Percentiles rank a stretch among this genome's conserved stretches.
Evolutionary conservation across 768 basidiomycete genomes (phyloP).

Genomic region (Leccinum imitatum): DNA sequence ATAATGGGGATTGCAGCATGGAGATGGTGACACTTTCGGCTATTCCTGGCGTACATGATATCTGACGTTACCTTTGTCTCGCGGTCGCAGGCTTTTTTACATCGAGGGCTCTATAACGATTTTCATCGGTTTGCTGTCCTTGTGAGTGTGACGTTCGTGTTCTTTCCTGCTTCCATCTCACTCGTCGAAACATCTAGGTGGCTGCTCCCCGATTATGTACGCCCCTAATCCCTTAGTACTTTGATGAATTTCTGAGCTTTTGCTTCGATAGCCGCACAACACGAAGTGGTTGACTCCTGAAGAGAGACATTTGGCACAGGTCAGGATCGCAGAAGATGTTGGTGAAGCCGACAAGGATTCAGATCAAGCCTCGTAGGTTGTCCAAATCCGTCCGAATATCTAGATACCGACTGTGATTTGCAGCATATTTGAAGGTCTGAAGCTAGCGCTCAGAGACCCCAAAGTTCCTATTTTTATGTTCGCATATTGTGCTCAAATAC

Average conservation of each 20-base stretch:
- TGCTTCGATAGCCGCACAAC: slow-evolving; percentile 49
- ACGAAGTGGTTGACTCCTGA: slow-evolving; percentile 54
- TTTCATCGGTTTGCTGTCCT: slow-evolving; percentile 50
- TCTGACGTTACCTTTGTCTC: neutral
- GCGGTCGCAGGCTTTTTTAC: slow-evolving; percentile 61
- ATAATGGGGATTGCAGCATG: slow-evolving; percentile 64
- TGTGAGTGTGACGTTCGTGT: slow-evolving; percentile 34
- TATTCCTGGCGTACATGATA: neutral
- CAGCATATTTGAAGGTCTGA: slow-evolving; percentile 32
- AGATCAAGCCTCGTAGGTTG: slow-evolving; percentile 52
- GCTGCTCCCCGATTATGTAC: slow-evolving; percentile 59
- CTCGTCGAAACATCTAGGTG: slow-evolving; percentile 38
- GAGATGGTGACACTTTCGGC: slow-evolving; percentile 50
- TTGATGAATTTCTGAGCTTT: neutral
- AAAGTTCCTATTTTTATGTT: slow-evolving; percentile 54
- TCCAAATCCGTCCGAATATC: neutral
- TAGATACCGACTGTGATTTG: neutral
- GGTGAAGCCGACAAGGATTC: slow-evolving; percentile 66
- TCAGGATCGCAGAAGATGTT: slow-evolving; percentile 64
- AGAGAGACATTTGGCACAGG: slow-evolving; percentile 60
- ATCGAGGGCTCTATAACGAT: slow-evolving; percentile 71
- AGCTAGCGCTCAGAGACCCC: slow-evolving; percentile 56
- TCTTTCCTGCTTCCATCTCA: neutral
- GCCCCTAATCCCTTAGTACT: slow-evolving; percentile 13
- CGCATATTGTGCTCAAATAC: slow-evolving; percentile 51